Evolutionary conservation across 768 basidiomycete genomes (phyloP), one percentile per base, ranked within the genome.

Genomic region (Epithele typhae): DNA sequence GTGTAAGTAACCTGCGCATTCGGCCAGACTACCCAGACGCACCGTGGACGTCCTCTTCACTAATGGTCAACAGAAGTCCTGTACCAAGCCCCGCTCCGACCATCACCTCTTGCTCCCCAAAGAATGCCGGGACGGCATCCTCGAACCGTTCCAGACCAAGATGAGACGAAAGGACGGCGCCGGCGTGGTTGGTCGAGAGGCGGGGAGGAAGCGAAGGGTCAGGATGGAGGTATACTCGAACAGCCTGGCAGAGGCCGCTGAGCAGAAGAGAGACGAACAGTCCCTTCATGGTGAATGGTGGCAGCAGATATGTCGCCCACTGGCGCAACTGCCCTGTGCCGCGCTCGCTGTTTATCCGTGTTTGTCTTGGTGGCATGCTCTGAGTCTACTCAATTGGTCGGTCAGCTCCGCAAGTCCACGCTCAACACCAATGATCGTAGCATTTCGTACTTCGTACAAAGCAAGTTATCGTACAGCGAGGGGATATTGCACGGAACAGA

Each of bases 81-180:
- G 73, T 76, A 23, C 60, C 71, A 19, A 64, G 40, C 0, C 80
- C 83, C 47, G 75, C 62, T 37, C 78, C 85, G 17, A 88, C 77
- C 53, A 89, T 81, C 3, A 63, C 33, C 36, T 73, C 59, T 48
- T 39, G 56, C 12, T 52, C 46, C 40, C 46, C 51, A 23, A 34
- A 30, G 30, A 57, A 43, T 30, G 45, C 44, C 17, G 45, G 37
- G 6, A 32, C 30, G 27, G 46, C 57, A 23, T 47, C 64, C 58
- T 85, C 82, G 53, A 82, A 81, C 17, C 65, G 65, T 55, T 88
- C 87, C 5, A 88, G 73, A n/a, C 82, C 80, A 10, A 89, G 74
- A 61, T 89, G 85, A 43, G 75, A 77, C 17, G 84, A 77, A 25
- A 90, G 68, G 5, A 72, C 77, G 27, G 77, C 72, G 55, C 74